phyloP scores from a whole-genome alignment of 768 basidiomycete species.

The Boletus bicolor region DNA sequence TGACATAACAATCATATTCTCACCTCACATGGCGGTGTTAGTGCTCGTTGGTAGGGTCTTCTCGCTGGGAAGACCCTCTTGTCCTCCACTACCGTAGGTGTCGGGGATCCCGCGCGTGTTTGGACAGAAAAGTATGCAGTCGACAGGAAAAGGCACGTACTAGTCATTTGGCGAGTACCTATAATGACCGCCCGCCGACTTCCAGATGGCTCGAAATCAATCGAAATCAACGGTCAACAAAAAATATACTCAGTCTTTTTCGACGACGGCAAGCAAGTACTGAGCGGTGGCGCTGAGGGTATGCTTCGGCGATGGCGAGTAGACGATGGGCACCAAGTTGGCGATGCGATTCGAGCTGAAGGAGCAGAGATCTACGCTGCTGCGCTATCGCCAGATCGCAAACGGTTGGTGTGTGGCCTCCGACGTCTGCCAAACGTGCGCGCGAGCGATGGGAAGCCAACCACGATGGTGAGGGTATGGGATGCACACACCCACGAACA shows the following conservation, averaged over 20 bases:
- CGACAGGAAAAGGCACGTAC: background rate
- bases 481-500: background rate
- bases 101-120: no score
- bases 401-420: conserved; percentile 1
- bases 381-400: background rate
- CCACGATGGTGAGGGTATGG: background rate
- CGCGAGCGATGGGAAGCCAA: no score
- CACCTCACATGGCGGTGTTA: no score
- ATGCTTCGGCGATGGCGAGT: background rate
- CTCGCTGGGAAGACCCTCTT: no score
- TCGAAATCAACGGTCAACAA: background rate
- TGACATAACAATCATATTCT: no score
- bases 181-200: background rate
- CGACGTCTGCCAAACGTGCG: background rate
- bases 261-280: background rate
- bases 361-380: background rate
- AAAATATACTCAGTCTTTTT: background rate
- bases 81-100: no score
- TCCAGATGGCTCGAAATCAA: background rate
- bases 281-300: background rate
- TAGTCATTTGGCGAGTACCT: no score
- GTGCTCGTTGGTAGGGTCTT: no score
- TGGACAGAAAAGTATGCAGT: background rate
- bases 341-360: background rate
- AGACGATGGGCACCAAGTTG: background rate